Evolutionary conservation across 441 rosid genomes (phyloP).

Genomic region (Corymbia calophylla): DNA sequence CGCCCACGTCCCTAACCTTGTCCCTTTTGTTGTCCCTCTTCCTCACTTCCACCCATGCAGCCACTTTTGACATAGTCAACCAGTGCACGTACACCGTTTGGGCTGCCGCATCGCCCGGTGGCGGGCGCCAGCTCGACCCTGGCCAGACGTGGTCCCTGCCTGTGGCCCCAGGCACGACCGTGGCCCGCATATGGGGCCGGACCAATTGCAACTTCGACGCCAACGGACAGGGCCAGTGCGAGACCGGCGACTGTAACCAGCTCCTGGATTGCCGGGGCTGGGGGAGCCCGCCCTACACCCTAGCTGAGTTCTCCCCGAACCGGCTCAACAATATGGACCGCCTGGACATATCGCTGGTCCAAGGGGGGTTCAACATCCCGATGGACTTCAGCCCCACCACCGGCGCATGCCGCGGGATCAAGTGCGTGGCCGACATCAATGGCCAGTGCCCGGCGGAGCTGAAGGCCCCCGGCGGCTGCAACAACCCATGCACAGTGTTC

Average conservation of each 20-base stretch:
- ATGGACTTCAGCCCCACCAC: not conserved
- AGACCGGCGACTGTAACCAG: not conserved
- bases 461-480: not conserved
- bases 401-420: not conserved
- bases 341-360: not conserved
- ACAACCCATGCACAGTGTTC: not conserved
- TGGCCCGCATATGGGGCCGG: not conserved
- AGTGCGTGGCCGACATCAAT: not conserved
- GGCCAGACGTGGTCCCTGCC: not conserved
- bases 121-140: not conserved
- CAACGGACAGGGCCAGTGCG: not conserved
- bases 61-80: not conserved
- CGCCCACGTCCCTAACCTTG: not conserved
- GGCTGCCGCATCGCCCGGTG: not conserved
- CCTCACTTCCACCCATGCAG: not conserved
- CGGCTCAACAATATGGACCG: not conserved
- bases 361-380: not conserved
- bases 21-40: not conserved
- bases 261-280: not conserved
- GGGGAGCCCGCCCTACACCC: not conserved
- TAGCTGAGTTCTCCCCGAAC: not conserved
- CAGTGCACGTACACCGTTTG: not conserved
- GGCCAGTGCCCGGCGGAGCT: not conserved
- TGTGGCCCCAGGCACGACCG: not conserved
- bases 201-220: not conserved